These are phyloP conservation scores for Luffa acutangula DNA, from an alignment of 306 rosid species.

Conservation along the genomic window DNA sequence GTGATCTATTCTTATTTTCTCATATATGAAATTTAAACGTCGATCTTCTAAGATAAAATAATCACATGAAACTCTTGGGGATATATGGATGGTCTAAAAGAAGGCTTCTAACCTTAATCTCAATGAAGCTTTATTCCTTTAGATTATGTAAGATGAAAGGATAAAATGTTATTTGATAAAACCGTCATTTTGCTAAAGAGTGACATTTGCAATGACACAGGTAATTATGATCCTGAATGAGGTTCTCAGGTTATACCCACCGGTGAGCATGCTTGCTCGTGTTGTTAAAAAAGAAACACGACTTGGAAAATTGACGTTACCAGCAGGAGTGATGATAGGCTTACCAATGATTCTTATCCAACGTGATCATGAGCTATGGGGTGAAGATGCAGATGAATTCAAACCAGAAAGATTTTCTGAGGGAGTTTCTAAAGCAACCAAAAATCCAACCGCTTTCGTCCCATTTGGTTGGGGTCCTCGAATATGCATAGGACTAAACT, in stretches of 20 bases:
- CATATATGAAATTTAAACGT: not conserved
- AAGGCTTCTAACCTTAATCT: not conserved
- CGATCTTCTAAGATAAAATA: not conserved
- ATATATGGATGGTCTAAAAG: not conserved
- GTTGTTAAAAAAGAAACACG: conserved; percentile 8
- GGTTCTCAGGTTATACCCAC: conserved; percentile 46
- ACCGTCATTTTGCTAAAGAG: not conserved
- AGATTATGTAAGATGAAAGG: not conserved
- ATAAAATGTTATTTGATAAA: not conserved
- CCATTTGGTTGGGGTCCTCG: conserved; percentile 66
- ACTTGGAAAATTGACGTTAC: conserved; percentile 29
- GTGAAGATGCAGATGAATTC: conserved; percentile 40
- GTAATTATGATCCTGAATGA: conserved; percentile 37
- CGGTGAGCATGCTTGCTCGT: not conserved
- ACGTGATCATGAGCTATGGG: conserved; percentile 38
- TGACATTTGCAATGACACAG: conserved; percentile 12
- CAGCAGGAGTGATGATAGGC: conserved; percentile 21
- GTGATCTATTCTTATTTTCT: not conserved
- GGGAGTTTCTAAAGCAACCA: conserved; percentile 41
- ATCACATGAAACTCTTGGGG: not conserved
- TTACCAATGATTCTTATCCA: conserved; percentile 29
- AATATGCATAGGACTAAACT: conserved; percentile 50
- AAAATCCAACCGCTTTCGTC: conserved; percentile 20
- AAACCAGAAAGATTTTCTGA: conserved; percentile 50
- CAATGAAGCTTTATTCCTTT: not conserved